phyloP scores from a whole-genome alignment of 805 yeast genomes.

The Jamesozyma lodderae region DNA sequence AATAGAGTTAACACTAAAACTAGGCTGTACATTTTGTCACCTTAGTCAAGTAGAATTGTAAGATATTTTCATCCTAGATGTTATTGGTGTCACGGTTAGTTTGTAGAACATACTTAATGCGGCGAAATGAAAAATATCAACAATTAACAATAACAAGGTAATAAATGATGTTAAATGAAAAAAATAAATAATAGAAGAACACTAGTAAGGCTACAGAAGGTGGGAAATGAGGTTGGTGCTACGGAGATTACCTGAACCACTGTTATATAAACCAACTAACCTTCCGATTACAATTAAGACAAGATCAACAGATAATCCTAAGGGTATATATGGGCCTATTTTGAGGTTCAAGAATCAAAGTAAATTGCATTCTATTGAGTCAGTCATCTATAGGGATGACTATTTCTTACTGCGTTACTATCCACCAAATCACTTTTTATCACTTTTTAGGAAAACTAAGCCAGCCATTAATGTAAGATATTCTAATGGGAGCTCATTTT shows the following conservation, averaged over 20 bases:
- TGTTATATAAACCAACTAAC: neutral
- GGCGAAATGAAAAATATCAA: too few species aligned
- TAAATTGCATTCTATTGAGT: slow-evolving; percentile 9
- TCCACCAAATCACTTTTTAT: slow-evolving; percentile 26
- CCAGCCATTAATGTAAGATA: slow-evolving; percentile 21
- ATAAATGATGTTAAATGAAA: too few species aligned
- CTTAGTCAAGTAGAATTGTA: too few species aligned
- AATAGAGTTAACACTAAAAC: neutral
- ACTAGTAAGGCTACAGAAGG: too few species aligned
- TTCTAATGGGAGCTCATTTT: neutral
- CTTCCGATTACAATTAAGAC: slow-evolving; percentile 1
- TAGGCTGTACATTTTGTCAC: too few species aligned
- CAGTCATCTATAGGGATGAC: slow-evolving; percentile 17
- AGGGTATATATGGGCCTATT: slow-evolving; percentile 7
- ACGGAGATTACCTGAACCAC: neutral
- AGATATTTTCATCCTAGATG: too few species aligned
- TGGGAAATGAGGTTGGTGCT: neutral
- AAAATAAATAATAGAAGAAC: too few species aligned
- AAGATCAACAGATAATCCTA: neutral
- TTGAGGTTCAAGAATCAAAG: slow-evolving; percentile 4
- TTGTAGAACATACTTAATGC: too few species aligned
- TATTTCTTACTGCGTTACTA: slow-evolving; percentile 19
- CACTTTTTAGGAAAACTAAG: slow-evolving; percentile 23
- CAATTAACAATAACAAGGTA: too few species aligned
- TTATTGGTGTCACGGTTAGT: too few species aligned